Evolutionary conservation across 176 grass and related monocot genomes (phyloP).

Genomic region (Hordeum marinum): DNA sequence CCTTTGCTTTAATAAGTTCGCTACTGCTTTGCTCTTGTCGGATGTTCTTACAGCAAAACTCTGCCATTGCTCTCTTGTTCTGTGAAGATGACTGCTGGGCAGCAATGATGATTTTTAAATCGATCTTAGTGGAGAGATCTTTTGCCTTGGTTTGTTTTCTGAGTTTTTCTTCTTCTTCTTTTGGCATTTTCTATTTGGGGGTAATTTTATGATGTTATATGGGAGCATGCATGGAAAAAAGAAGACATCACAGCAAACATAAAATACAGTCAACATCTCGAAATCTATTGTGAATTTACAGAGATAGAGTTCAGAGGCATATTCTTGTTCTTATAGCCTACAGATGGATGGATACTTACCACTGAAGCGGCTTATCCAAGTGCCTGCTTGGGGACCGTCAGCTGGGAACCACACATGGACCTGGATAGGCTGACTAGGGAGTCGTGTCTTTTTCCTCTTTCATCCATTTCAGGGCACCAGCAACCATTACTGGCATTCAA

Average conservation of each 20-base stretch:
- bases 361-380: slow-evolving; percentile 36
- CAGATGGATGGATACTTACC: slow-evolving; percentile 25
- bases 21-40: not conserved
- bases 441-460: slow-evolving; percentile 11
- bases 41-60: not conserved
- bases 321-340: not conserved
- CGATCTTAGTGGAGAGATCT: not conserved
- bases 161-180: not conserved
- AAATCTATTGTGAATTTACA: slow-evolving; percentile 3
- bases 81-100: not conserved
- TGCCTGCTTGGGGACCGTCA: slow-evolving; percentile 32
- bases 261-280: not conserved
- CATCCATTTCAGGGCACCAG: slow-evolving; percentile 6
- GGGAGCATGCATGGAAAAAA: not conserved
- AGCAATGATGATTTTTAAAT: not conserved
- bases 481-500: not conserved
- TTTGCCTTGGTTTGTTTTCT: slow-evolving; percentile 5
- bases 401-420: slow-evolving; percentile 41
- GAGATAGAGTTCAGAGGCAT: slow-evolving; percentile 1
- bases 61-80: not conserved
- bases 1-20: not conserved
- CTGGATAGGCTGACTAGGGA: slow-evolving; percentile 34
- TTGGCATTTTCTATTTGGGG: not conserved
- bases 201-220: not conserved
- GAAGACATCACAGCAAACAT: not conserved